Evolutionary conservation across 352 stramenopile species (phyloP).

Genomic region (Phytopythium kandeliae): DNA sequence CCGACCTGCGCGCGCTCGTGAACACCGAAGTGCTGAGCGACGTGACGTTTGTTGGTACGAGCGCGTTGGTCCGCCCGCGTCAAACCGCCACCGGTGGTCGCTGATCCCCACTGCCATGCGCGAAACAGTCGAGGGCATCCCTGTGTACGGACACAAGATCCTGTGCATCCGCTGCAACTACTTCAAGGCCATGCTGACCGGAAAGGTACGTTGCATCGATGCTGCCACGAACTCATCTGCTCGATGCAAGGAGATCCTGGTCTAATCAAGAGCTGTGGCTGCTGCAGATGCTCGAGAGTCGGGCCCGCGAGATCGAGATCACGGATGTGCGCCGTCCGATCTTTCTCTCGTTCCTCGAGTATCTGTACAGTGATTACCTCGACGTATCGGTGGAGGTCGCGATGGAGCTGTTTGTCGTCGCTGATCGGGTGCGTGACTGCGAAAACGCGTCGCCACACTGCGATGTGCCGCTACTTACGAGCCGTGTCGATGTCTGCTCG

Average conservation of each 20-base stretch:
- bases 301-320: conserved; percentile 87
- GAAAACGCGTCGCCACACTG: neutral
- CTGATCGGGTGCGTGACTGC: conserved; percentile 58
- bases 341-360: conserved; percentile 94
- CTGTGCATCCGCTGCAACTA: conserved; percentile 93
- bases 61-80: too few species aligned
- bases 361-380: conserved; percentile 95
- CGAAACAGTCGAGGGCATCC: conserved; percentile 79
- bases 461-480: too few species aligned
- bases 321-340: conserved; percentile 89
- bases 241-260: neutral
- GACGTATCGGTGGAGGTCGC: conserved; percentile 89
- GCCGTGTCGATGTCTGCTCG: neutral
- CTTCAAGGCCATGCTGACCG: conserved; percentile 90
- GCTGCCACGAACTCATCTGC: neutral
- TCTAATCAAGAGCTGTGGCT: conserved; percentile 4
- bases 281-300: conserved; percentile 87
- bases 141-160: conserved; percentile 89
- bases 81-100: too few species aligned
- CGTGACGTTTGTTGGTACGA: conserved; percentile 80
- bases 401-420: conserved; percentile 93
- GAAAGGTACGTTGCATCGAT: conserved; percentile 35
- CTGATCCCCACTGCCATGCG: too few species aligned
- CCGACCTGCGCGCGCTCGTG: conserved; percentile 65
- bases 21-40: conserved; percentile 87